These are phyloP conservation scores for Chaetomium strumarium DNA, from an alignment of 2,329 filamentous ascomycete species.

Conservation along the genomic window DNA sequence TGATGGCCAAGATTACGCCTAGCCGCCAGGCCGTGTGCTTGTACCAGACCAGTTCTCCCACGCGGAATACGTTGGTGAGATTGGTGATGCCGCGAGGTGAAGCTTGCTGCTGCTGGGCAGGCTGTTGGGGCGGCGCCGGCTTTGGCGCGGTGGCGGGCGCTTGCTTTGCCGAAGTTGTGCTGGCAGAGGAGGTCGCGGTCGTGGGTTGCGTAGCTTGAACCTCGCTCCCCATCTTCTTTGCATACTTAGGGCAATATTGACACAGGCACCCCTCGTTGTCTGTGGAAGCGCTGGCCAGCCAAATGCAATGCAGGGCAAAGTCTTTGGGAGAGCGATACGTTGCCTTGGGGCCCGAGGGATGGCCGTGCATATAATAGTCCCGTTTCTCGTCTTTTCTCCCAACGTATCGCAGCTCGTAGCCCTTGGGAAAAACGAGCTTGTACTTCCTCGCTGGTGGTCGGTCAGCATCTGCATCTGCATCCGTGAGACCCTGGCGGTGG, in stretches of 20 bases:
- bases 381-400: constrained; percentile 35
- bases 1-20: constrained; percentile 28
- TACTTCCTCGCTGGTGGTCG: constrained; percentile 19
- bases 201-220: constrained; percentile 7
- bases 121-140: neutral
- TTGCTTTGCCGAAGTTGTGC: neutral
- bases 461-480: constrained; percentile 5
- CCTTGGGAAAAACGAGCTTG: constrained; percentile 25
- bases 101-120: constrained; percentile 6
- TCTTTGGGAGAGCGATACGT: constrained; percentile 47
- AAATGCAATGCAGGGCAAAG: constrained; percentile 47
- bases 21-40: constrained; percentile 32
- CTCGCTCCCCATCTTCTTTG: constrained; percentile 14
- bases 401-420: constrained; percentile 25
- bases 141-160: neutral
- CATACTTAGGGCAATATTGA: constrained; percentile 37
- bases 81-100: constrained; percentile 20
- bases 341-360: constrained; percentile 42
- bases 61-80: constrained; percentile 28
- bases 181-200: neutral
- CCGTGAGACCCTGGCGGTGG: too few relatives aligned
- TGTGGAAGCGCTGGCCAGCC: constrained; percentile 43
- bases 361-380: constrained; percentile 46
- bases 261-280: constrained; percentile 48
- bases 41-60: constrained; percentile 34